A percentile compares a stretch with the other conserved stretches of the same genome.
Conservation (phyloP, 148 eudicot genomes). For the Pharnaceum exiguum region DNA sequence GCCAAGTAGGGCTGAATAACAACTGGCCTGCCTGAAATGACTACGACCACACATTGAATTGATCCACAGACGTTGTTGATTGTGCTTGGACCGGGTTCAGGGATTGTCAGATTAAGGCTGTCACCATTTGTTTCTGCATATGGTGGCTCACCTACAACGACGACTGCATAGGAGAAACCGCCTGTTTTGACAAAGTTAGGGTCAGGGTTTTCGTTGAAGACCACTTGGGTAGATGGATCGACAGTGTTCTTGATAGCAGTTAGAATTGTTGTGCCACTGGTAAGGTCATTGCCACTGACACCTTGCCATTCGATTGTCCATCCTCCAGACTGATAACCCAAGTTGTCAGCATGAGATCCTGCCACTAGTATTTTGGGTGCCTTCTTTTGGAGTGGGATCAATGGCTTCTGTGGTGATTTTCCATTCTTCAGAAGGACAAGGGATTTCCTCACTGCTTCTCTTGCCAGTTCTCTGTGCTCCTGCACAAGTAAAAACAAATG, state of each 20-base stretch:
- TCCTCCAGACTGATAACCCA: constrained; percentile 70
- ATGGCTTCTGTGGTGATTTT: constrained; percentile 29
- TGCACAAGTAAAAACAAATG: constrained; percentile 19
- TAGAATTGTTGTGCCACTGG: constrained; percentile 41
- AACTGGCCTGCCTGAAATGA: constrained; percentile 46
- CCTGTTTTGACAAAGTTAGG: constrained; percentile 29
- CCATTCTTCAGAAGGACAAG: constrained; percentile 68
- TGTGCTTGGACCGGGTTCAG: constrained; percentile 34
- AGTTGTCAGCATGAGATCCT: constrained; percentile 56
- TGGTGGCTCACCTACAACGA: constrained; percentile 49
- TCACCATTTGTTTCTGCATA: constrained; percentile 46
- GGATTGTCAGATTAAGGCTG: constrained; percentile 34
- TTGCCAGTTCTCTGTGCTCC: constrained; percentile 63
- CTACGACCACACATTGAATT: constrained; percentile 39
- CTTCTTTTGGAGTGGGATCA: constrained; percentile 63
- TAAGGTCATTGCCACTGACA: constrained; percentile 42
- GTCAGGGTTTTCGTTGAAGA: constrained; percentile 44
- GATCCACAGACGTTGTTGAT: constrained; percentile 37
- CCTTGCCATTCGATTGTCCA: constrained; percentile 78
- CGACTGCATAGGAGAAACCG: constrained; percentile 38
- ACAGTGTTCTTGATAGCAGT: constrained; percentile 39
- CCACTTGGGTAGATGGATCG: constrained; percentile 32
- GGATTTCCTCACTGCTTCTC: constrained; percentile 69
- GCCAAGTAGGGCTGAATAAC: constrained; percentile 39
- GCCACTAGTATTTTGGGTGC: constrained; percentile 66